Percentiles rank a stretch among this genome's conserved stretches.
Evolutionary conservation across 2,329 filamentous ascomycete genomes (phyloP).

Genomic region (Penicillium sp.): DNA sequence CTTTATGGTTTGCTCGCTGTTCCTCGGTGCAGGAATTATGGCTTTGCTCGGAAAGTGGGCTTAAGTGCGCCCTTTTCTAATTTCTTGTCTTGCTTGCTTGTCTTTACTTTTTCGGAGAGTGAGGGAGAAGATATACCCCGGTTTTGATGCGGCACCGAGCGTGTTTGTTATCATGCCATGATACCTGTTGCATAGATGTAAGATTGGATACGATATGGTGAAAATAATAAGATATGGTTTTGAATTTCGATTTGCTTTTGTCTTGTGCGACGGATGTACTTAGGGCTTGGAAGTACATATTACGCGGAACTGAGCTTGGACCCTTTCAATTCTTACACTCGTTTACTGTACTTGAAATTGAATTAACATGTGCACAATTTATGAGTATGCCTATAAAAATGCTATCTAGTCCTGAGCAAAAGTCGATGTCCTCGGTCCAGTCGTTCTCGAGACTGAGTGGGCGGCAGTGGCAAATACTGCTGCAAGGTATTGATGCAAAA

Average conservation of each 20-base stretch:
- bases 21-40: conserved; percentile 49
- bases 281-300: not conserved
- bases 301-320: not conserved
- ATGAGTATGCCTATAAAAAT: too few species aligned
- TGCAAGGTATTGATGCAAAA: not conserved
- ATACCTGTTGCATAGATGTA: not conserved
- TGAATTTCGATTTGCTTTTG: not conserved
- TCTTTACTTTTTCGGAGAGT: not conserved
- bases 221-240: not conserved
- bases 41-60: conserved; percentile 55
- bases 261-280: not conserved
- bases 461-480: not conserved
- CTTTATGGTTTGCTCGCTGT: conserved; percentile 44
- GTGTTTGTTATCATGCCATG: not conserved
- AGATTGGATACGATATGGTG: not conserved
- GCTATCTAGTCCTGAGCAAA: not conserved
- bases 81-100: not conserved
- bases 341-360: too few species aligned
- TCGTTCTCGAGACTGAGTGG: not conserved
- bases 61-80: conserved; percentile 12
- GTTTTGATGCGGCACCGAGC: not conserved
- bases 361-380: too few species aligned
- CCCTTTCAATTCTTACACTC: too few species aligned
- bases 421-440: not conserved
- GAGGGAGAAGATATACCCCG: not conserved